Conservation (phyloP, 495 filamentous ascomycete species). For the Penicillium ochrochloron region DNA sequence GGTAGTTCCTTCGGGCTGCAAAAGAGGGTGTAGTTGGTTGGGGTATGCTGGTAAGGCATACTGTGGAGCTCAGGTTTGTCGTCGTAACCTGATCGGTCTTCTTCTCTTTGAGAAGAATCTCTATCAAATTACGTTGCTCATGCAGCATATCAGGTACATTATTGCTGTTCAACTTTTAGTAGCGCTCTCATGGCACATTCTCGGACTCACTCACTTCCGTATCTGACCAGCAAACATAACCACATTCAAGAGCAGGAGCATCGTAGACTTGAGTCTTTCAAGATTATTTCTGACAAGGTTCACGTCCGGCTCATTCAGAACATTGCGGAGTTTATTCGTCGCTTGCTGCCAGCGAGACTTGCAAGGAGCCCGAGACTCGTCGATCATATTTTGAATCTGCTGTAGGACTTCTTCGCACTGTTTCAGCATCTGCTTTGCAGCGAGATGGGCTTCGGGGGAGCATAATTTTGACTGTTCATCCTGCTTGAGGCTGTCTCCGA, state of each 20-base stretch:
- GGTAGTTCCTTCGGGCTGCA: not conserved
- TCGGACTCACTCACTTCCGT: constrained; percentile 16
- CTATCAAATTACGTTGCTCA: constrained; percentile 21
- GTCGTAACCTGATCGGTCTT: not conserved
- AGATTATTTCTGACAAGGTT: constrained; percentile 32
- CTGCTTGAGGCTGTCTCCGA: constrained; percentile 32
- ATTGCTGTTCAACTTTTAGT: constrained; percentile 2
- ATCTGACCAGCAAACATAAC: constrained; percentile 40
- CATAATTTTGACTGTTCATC: constrained; percentile 30
- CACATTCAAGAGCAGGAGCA: constrained; percentile 42
- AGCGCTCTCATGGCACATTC: not conserved
- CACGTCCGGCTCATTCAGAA: constrained; percentile 32
- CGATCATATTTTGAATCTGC: constrained; percentile 34
- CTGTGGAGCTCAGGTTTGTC: not conserved
- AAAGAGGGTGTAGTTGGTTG: not conserved
- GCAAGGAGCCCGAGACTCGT: constrained; percentile 8
- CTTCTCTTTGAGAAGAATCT: constrained; percentile 4
- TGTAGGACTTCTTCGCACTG: constrained; percentile 35
- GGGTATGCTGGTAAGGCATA: not conserved
- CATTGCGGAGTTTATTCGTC: constrained; percentile 25
- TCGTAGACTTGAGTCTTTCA: constrained; percentile 42
- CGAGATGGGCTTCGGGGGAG: constrained; percentile 33
- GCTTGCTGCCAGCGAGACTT: constrained; percentile 21
- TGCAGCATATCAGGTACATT: constrained; percentile 7
- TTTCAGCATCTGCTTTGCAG: constrained; percentile 21